Evolutionary conservation across 495 filamentous ascomycete species (phyloP).

Genomic region (Cercophora newfieldiana): DNA sequence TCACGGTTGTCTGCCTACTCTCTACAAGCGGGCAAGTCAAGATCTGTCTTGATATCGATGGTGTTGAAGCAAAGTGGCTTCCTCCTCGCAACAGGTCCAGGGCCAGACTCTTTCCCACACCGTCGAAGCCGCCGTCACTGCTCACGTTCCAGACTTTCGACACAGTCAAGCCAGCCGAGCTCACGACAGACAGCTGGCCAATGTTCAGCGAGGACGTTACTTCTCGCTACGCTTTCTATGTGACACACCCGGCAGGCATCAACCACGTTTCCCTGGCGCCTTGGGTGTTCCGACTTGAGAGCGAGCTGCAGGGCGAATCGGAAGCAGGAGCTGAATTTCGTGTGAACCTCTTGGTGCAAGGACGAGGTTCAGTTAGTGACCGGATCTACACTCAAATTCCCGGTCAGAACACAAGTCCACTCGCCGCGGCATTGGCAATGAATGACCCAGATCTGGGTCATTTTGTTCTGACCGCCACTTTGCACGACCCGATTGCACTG

Average conservation of each 20-base stretch:
- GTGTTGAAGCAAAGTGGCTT: slow-evolving; percentile 83
- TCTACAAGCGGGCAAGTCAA: slow-evolving; percentile 72
- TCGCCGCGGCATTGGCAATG: slow-evolving; percentile 65
- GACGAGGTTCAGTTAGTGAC: slow-evolving; percentile 61
- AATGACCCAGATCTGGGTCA: slow-evolving; percentile 76
- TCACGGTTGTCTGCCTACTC: slow-evolving; percentile 71
- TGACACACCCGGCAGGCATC: slow-evolving; percentile 71
- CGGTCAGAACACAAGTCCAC: slow-evolving; percentile 41
- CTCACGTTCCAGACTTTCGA: slow-evolving; percentile 61
- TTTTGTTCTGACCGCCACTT: slow-evolving; percentile 70
- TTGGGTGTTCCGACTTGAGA: slow-evolving; percentile 76
- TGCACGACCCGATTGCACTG: slow-evolving; percentile 61
- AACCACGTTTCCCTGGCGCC: slow-evolving; percentile 67
- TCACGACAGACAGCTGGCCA: slow-evolving; percentile 61
- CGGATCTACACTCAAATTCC: slow-evolving; percentile 53
- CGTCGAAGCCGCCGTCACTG: slow-evolving; percentile 37
- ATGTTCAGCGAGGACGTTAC: slow-evolving; percentile 71
- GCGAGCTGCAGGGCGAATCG: slow-evolving; percentile 66
- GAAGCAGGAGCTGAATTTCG: slow-evolving; percentile 71
- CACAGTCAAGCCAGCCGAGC: slow-evolving; percentile 53
- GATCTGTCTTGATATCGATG: slow-evolving; percentile 76
- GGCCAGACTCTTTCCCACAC: slow-evolving; percentile 29
- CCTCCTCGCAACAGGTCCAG: slow-evolving; percentile 55
- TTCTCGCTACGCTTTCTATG: slow-evolving; percentile 75
- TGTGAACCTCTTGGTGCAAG: slow-evolving; percentile 66